Evolutionary conservation across 139 green algal genomes (phyloP).

Genomic region (Pseudopediastrum boryanum): DNA sequence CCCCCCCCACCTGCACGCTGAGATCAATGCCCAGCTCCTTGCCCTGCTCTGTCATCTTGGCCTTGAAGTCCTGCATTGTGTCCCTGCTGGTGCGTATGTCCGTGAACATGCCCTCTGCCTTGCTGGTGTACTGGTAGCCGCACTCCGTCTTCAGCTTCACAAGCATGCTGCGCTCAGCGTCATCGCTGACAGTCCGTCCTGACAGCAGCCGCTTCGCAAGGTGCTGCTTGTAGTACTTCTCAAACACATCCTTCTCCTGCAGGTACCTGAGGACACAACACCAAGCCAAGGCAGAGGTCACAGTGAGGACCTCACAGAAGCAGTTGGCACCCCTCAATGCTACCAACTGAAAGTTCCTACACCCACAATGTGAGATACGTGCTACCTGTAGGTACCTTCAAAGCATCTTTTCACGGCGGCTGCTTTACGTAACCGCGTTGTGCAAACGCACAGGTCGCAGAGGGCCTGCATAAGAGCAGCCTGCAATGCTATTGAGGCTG

Average conservation of each 20-base stretch:
- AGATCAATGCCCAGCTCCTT: slow-evolving; percentile 75
- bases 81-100: slow-evolving; percentile 95
- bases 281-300: too few relatives aligned
- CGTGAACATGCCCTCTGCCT: slow-evolving; percentile 99
- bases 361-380: too few relatives aligned
- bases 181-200: slow-evolving; percentile 63
- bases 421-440: too few relatives aligned
- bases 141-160: slow-evolving; percentile 98
- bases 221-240: slow-evolving; percentile 99
- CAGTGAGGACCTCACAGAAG: too few relatives aligned
- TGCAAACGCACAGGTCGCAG: too few relatives aligned
- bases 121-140: slow-evolving; percentile 98
- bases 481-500: too few relatives aligned
- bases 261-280: slow-evolving; percentile 65
- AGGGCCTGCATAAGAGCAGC: too few relatives aligned
- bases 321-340: too few relatives aligned
- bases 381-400: too few relatives aligned
- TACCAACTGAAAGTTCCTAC: too few relatives aligned
- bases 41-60: slow-evolving; percentile 43
- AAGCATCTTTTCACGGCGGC: too few relatives aligned
- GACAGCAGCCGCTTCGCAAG: slow-evolving; percentile 93
- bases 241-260: slow-evolving; percentile 99
- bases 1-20: slow-evolving; percentile 70
- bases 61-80: slow-evolving; percentile 86
- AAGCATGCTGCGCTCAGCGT: slow-evolving; percentile 92